phyloP scores from a whole-genome alignment of 768 basidiomycete species.

The Suillus sp. region DNA sequence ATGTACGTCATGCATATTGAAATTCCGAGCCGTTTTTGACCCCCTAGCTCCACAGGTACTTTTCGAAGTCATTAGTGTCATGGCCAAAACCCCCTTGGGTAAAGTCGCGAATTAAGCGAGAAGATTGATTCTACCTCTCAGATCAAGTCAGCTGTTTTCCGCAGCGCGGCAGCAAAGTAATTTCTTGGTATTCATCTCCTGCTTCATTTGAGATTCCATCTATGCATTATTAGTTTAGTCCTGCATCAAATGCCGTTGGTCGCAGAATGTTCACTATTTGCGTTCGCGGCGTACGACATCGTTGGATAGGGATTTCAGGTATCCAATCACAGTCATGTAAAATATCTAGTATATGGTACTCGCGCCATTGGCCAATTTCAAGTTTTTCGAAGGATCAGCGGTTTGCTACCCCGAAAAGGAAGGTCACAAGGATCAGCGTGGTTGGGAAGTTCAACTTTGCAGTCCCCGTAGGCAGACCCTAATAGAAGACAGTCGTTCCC shows the following conservation, averaged over 20 bases:
- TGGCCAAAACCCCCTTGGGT: constrained; percentile 79
- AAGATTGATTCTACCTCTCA: not conserved
- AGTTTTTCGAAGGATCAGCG: not conserved
- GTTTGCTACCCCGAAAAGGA: not conserved
- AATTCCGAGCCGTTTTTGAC: constrained; percentile 2
- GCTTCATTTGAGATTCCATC: not conserved
- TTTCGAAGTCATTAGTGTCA: constrained; percentile 75
- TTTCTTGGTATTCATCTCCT: not conserved
- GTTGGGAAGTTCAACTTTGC: not conserved
- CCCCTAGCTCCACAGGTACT: constrained; percentile 51
- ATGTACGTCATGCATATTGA: constrained; percentile 40
- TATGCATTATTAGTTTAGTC: constrained; percentile 5
- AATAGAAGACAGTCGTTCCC: not conserved
- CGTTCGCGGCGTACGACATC: constrained; percentile 1
- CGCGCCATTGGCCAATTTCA: not conserved
- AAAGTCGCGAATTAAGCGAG: constrained; percentile 41
- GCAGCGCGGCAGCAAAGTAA: not conserved
- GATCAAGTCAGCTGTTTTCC: not conserved
- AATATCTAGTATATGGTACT: not conserved
- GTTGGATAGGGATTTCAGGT: not conserved
- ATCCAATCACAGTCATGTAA: not conserved
- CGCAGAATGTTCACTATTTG: not conserved
- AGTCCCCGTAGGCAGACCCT: not conserved
- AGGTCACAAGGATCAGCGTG: not conserved
- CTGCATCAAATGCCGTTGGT: not conserved